Percentiles rank a stretch among this genome's conserved stretches.
Evolutionary conservation across 2,329 filamentous ascomycete species (phyloP).

Genomic region (Cytospora chrysosperma): DNA sequence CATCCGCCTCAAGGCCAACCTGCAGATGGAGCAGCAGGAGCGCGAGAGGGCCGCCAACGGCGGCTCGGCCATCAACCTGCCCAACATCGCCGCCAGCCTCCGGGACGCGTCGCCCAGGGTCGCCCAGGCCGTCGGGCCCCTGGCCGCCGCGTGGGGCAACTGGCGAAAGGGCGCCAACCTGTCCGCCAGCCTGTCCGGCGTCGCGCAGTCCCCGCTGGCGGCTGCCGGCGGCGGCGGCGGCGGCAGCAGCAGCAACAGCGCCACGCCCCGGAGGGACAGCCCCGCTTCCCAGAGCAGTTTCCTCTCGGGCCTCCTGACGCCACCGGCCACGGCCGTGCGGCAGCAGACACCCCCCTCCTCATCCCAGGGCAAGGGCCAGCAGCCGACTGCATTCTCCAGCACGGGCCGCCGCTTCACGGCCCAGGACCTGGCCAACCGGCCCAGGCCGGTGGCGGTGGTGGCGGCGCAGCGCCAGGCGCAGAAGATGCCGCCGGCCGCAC

Average conservation of each 20-base stretch:
- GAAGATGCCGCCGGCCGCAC: conserved; percentile 37
- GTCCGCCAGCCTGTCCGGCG: conserved; percentile 51
- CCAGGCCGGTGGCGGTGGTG: conserved; percentile 31
- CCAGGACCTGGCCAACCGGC: conserved; percentile 45
- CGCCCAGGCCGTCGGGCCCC: conserved; percentile 73
- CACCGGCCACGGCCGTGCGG: conserved; percentile 74
- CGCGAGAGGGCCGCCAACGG: conserved; percentile 80
- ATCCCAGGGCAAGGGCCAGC: conserved; percentile 34
- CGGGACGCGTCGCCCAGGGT: conserved; percentile 78
- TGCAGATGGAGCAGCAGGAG: conserved; percentile 98
- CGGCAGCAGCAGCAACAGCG: conserved; percentile 31
- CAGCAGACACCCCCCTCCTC: conserved; percentile 53
- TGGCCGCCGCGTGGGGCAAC: conserved; percentile 92
- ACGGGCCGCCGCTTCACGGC: conserved; percentile 59
- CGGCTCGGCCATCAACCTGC: conserved; percentile 64
- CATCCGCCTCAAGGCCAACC: conserved; percentile 87
- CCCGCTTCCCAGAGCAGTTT: conserved; percentile 56
- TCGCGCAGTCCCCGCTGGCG: conserved; percentile 42
- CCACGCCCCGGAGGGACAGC: conserved; percentile 62
- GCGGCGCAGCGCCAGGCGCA: conserved; percentile 37
- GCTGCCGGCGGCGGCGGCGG: conserved; percentile 28
- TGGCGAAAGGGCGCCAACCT: conserved; percentile 73
- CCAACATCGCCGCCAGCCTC: conserved; percentile 74
- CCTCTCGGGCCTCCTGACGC: conserved; percentile 80
- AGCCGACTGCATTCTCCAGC: conserved; percentile 61